Percentiles rank a stretch among this genome's conserved stretches.
Evolutionary conservation across 495 filamentous ascomycete species (phyloP).

Genomic region (Apiosordaria backusii): DNA sequence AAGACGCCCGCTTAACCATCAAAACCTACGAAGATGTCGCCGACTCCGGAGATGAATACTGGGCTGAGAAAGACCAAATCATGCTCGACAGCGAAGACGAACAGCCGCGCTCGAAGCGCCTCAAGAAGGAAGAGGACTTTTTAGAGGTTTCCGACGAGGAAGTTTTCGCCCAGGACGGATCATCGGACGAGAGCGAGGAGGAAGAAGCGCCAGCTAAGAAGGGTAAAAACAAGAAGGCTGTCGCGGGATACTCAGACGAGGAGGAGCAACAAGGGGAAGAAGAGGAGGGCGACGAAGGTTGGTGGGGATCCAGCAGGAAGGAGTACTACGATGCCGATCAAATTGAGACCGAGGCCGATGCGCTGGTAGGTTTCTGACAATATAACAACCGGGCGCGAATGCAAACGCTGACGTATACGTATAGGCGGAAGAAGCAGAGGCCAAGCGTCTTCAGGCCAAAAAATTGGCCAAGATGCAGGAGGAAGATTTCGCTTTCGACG

Average conservation of each 20-base stretch:
- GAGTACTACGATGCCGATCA: slow-evolving; percentile 90
- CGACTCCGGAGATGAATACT: slow-evolving; percentile 90
- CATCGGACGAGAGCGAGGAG: slow-evolving; percentile 38
- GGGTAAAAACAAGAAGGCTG: slow-evolving; percentile 23
- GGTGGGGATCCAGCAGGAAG: slow-evolving; percentile 81
- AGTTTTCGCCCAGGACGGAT: slow-evolving; percentile 57
- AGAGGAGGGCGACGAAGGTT: slow-evolving; percentile 71
- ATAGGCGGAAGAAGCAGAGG: slow-evolving; percentile 82
- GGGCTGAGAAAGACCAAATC: slow-evolving; percentile 76
- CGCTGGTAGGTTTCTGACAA: slow-evolving; percentile 42
- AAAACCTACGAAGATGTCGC: slow-evolving; percentile 79
- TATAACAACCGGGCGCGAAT: neutral
- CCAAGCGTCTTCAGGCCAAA: slow-evolving; percentile 81
- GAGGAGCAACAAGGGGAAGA: slow-evolving; percentile 50
- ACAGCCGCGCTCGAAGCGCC: slow-evolving; percentile 70
- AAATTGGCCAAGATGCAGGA: slow-evolving; percentile 80
- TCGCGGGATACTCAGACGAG: slow-evolving; percentile 40
- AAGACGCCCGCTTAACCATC: slow-evolving; percentile 56
- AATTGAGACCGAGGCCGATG: slow-evolving; percentile 89
- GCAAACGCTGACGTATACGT: neutral
- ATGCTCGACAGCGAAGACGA: slow-evolving; percentile 80
- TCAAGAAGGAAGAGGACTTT: slow-evolving; percentile 58
- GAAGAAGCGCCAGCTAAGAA: slow-evolving; percentile 26
- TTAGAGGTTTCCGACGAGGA: slow-evolving; percentile 83
- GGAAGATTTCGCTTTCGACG: slow-evolving; percentile 88